Conservation (phyloP, 331 rosid genomes). For the Quercus lobata region DNA sequence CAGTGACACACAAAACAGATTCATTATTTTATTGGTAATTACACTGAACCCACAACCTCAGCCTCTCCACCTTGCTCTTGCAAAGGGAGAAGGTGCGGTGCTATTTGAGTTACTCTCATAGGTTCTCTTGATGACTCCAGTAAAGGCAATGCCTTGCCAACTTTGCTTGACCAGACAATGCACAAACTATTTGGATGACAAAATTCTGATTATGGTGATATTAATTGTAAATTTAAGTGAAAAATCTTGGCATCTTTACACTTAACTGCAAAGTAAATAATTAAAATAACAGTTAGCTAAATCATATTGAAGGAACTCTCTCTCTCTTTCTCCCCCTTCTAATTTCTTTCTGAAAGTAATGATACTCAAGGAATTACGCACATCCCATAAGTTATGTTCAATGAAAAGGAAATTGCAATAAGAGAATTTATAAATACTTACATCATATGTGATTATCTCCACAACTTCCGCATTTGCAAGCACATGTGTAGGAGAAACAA, state of each 20-base stretch:
- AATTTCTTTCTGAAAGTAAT: neutral
- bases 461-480: constrained; percentile 99
- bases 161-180: constrained; percentile 7
- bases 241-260: neutral
- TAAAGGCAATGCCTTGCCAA: neutral
- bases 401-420: constrained; percentile 16
- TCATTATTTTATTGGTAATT: too few relatives aligned
- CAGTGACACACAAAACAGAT: neutral
- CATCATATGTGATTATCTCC: constrained; percentile 93
- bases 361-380: neutral
- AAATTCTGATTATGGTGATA: neutral
- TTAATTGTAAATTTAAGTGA: constrained; percentile 5
- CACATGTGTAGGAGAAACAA: constrained; percentile 75
- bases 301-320: neutral
- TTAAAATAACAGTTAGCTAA: neutral
- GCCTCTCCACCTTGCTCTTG: too few relatives aligned
- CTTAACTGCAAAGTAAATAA: constrained; percentile 16
- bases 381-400: constrained; percentile 4
- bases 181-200: neutral
- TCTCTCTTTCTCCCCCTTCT: too few relatives aligned
- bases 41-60: too few relatives aligned
- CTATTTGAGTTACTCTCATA: neutral
- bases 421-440: constrained; percentile 34
- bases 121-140: neutral
- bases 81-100: too few relatives aligned